Base-by-base conservation (phyloP, 139 green algal species). In the Picochlorum sp. region DNA sequence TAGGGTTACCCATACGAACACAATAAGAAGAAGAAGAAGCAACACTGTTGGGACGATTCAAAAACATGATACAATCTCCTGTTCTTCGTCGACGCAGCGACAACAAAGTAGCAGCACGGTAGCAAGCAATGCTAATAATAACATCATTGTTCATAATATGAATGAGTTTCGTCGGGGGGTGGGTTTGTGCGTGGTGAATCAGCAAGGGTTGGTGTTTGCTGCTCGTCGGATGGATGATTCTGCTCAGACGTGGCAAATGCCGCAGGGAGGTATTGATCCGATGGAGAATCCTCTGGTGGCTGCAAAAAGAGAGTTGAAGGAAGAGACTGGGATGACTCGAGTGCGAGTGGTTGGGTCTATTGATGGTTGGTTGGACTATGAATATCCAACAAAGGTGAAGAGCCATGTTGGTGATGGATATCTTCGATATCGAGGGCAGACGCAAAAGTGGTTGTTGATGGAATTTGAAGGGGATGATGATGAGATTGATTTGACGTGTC, bases 221-320 rank as follows among this genome's bases (percentile, higher is more conserved):
- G 78, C 65, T 1, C 71, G 72, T 57, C 51, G 75, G 8, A 23
- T 75, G 21, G 78, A 83, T 26, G 71, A 80, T 54, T 65, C 41
- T 9, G n/a, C 62, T 16, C 51, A 58, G 16, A 80, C 71, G 16
- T 84, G 78, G 78, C 78, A 84, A 56, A 81, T 83, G 72, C 78
- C 78, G 8, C 78, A 84, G 64, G 65, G 69, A 13, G 78, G 78
- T 47, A 84, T 84, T 21, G 78, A 83, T 41, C 20, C 24, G 1
- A 23, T 47, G 3, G 78, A 84, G 54, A 68, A 80, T 41, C 78
- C 75, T 0, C 38, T 62, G n/a, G 23, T 24, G 6, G 75, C 78
- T 10, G 78, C 71, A 15, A 32, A 62, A 13, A 46, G 78, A 4
- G 78, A 84, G 47, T 61, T 84, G 16, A 9, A 60, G 3, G 78